phyloP scores from a whole-genome alignment of 768 basidiomycete species.

The Agaricus blazei region DNA sequence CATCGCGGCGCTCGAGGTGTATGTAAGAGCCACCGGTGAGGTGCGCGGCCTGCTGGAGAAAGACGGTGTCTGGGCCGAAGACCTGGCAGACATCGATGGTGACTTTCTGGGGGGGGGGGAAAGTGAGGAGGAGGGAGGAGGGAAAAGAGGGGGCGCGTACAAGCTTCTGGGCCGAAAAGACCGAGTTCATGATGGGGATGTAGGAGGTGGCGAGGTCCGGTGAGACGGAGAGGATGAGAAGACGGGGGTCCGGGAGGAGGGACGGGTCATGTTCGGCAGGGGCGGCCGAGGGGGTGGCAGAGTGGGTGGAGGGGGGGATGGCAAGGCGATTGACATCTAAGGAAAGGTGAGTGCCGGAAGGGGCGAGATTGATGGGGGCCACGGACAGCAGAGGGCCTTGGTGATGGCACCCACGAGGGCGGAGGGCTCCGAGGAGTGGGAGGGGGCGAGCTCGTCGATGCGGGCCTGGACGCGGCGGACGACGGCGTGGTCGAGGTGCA shows the following conservation, averaged over 20 bases:
- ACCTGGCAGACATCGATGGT: constrained; percentile 96
- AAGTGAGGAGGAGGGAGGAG: constrained; percentile 6
- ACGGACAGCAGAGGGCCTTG: constrained; percentile 86
- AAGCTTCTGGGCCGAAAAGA: constrained; percentile 97
- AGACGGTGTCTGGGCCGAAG: constrained; percentile 85
- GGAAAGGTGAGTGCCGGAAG: not conserved
- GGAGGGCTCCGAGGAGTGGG: constrained; percentile 22
- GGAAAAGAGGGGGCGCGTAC: constrained; percentile 38
- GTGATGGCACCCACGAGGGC: constrained; percentile 86
- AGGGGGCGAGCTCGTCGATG: constrained; percentile 41
- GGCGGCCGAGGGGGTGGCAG: constrained; percentile 21
- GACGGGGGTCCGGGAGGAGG: constrained; percentile 32
- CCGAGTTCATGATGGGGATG: constrained; percentile 98
- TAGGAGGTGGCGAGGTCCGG: constrained; percentile 88
- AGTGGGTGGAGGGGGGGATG: constrained; percentile 18
- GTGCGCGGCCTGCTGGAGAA: constrained; percentile 96
- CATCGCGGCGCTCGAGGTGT: constrained; percentile 72
- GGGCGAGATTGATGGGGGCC: not conserved
- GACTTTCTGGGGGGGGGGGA: constrained; percentile 62
- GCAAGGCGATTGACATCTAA: constrained; percentile 37
- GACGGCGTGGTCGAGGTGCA: constrained; percentile 64
- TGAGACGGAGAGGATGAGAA: constrained; percentile 82
- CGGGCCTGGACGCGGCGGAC: constrained; percentile 56
- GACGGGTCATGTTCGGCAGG: constrained; percentile 23
- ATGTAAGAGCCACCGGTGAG: constrained; percentile 94